These are phyloP conservation scores for Lasiosphaeris hirsuta DNA, from an alignment of 495 filamentous ascomycete genomes.

Conservation along the genomic window DNA sequence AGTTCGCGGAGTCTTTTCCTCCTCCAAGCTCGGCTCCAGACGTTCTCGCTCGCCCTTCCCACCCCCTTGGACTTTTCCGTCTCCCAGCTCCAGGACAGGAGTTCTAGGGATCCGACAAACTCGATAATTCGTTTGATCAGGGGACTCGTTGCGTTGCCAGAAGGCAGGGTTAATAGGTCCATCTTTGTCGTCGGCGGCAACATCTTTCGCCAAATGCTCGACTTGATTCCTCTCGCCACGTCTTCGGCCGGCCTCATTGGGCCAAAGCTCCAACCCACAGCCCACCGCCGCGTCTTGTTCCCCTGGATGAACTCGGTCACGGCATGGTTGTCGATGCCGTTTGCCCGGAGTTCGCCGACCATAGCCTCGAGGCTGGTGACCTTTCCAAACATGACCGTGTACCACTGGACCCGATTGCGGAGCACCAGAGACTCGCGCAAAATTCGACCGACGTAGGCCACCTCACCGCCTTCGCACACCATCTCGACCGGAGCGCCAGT, in stretches of 20 bases:
- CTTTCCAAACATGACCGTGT: conserved; percentile 88
- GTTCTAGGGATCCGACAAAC: conserved; percentile 52
- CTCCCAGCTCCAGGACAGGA: conserved; percentile 48
- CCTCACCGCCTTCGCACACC: conserved; percentile 81
- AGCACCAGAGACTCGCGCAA: conserved; percentile 67
- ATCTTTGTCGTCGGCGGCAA: conserved; percentile 53
- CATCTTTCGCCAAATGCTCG: conserved; percentile 55
- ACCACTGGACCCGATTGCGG: conserved; percentile 69
- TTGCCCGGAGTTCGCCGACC: conserved; percentile 55
- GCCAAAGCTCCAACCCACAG: conserved; percentile 80
- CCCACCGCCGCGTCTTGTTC: conserved; percentile 79
- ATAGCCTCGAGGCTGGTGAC: conserved; percentile 64
- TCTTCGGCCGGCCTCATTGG: conserved; percentile 60
- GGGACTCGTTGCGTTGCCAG: conserved; percentile 6
- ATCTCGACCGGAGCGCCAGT: conserved; percentile 83
- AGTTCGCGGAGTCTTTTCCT: conserved; percentile 29
- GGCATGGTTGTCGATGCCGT: conserved; percentile 72
- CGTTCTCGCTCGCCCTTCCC: conserved; percentile 40
- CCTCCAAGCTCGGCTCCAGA: conserved; percentile 51
- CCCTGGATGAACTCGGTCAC: conserved; percentile 80
- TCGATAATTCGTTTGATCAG: conserved; percentile 18
- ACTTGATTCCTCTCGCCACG: conserved; percentile 54
- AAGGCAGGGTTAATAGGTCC: conserved; percentile 16
- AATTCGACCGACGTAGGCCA: conserved; percentile 73
- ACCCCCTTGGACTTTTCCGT: conserved; percentile 26